Base-by-base conservation (phyloP, 2,329 filamentous ascomycete genomes). In the Phyllosticta citribraziliensis region DNA sequence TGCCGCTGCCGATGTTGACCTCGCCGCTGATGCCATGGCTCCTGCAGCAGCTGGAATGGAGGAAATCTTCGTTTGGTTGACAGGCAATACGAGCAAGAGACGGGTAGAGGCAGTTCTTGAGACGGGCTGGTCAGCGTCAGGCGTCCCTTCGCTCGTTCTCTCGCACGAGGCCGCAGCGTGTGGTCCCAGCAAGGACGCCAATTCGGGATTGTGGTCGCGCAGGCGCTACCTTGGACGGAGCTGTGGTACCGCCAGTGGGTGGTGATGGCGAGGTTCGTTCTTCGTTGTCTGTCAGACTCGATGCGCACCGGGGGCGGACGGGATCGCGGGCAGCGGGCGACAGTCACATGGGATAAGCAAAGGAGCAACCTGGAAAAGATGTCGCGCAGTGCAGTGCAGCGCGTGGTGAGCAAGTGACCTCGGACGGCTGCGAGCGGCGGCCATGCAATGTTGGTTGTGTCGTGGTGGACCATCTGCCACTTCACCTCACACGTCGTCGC, bases 401-500 rank as follows among this genome's bases (percentile, higher is more conserved):
- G 40, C 40, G 40, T 47, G 40, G 12, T 47, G 40, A 47, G 3
- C 40, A 47, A 47, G 40, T 47, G 40, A 47, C 17, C 40, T 47
- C 40, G 17, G 40, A n/a, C 40, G 14, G 40, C 40, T 47, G 14
- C 40, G 40, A n/a, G 40, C 40, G 6, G 40, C 14, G 35, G 17
- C 9, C 35, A 12, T 40, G 40, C 27, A 8, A 8, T 30, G 27
- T 30, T 30, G 27, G 27, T 30, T 30, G 27, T 6, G 27, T 47
- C 40, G n/a, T 12, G 40, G 5, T 47, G 40, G 22, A 22, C 22
- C 40, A 14, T n/a, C 40, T 47, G 40, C 40, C 40, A 47, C 40
- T 47, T 47, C 40, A 47, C 40, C 40, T 47, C 40, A 19, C 58
- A 60, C 58, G 51, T 47, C 40, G 40, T 53, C 35, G 58, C 57